Evolutionary conservation across 768 basidiomycete genomes (phyloP).

Genomic region (Pleurotus eryngii): DNA sequence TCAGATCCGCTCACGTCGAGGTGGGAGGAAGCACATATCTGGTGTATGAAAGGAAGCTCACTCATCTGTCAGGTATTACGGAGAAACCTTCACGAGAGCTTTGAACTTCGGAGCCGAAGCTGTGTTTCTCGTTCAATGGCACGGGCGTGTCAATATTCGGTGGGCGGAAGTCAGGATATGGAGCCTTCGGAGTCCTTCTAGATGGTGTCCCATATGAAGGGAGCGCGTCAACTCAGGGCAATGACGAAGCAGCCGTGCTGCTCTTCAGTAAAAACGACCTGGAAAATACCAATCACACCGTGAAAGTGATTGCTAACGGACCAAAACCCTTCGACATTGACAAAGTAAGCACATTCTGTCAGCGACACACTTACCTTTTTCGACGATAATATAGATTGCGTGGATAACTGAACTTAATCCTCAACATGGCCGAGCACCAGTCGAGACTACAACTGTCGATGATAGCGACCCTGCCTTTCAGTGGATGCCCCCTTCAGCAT

Average conservation of each 20-base stretch:
- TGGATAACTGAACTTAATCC: constrained; percentile 15
- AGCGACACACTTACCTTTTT: background rate
- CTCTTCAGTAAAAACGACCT: constrained; percentile 29
- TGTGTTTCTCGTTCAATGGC: constrained; percentile 34
- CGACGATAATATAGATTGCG: constrained; percentile 12
- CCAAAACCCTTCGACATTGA: constrained; percentile 32
- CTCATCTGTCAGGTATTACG: constrained; percentile 27
- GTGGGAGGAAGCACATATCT: constrained; percentile 1
- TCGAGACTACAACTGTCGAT: constrained; percentile 10
- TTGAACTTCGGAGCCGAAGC: constrained; percentile 23
- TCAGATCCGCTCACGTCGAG: constrained; percentile 12
- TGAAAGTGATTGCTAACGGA: constrained; percentile 19
- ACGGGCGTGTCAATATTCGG: constrained; percentile 35
- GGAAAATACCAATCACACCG: constrained; percentile 21
- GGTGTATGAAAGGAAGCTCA: background rate
- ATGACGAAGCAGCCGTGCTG: constrained; percentile 20
- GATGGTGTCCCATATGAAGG: constrained; percentile 18
- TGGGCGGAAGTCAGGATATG: constrained; percentile 31
- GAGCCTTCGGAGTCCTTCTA: constrained; percentile 28
- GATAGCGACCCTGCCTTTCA: constrained; percentile 27
- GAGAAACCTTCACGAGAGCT: constrained; percentile 31
- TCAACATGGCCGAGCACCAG: background rate
- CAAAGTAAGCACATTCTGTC: constrained; percentile 18
- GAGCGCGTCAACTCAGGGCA: constrained; percentile 15
- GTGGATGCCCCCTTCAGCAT: constrained; percentile 21